Base-by-base conservation (phyloP, 1,139 yeast species). In the Hemisphaericaspora xylanilytica region DNA sequence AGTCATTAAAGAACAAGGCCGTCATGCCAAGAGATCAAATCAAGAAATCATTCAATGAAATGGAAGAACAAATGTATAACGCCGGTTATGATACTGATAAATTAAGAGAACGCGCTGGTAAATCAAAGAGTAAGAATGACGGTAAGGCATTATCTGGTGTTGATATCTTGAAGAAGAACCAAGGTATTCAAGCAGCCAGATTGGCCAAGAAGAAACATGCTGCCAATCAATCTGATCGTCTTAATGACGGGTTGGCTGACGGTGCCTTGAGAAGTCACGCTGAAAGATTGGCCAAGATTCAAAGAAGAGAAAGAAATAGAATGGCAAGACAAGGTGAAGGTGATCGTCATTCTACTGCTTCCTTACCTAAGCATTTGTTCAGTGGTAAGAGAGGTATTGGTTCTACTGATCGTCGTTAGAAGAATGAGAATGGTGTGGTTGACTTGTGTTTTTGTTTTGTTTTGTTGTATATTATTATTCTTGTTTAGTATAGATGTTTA, bases 361-460 rank as follows among this genome's bases (percentile, higher is more conserved):
- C 86, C 48, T 66, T 88, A 70, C 96, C 97, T 48, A 90, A 89
- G 73, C 98, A 92, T 70, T 75, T 92, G 75, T 86, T 84, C 73
- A 72, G 90, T 58, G 99, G 99, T 70, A 92, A 94, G 78, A 82
- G 97, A 72, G 92, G 96, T 73, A 80, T 80, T 60, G 96, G 96
- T 62, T 83, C 84, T 58, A 85, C 86, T 50, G 92, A 84, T 64
- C 74, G 78, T 63, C 81, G 88, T 70, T 80, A 68, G 49, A 15
- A n/a, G n/a, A n/a, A n/a, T n/a, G n/a, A n/a, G n/a, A n/a, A n/a
- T n/a, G n/a, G n/a, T n/a, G n/a, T n/a, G n/a, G n/a, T n/a, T n/a
- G 33, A 26, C 21, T 16, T 25, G 28, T 36, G n/a, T n/a, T 28
- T 38, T 28, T 35, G 33, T 26, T 15, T 28, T 27, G 15, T 14